Evolutionary conservation across 164 flowering plant species (phyloP).

Genomic region (Tinospora cordifolia): DNA sequence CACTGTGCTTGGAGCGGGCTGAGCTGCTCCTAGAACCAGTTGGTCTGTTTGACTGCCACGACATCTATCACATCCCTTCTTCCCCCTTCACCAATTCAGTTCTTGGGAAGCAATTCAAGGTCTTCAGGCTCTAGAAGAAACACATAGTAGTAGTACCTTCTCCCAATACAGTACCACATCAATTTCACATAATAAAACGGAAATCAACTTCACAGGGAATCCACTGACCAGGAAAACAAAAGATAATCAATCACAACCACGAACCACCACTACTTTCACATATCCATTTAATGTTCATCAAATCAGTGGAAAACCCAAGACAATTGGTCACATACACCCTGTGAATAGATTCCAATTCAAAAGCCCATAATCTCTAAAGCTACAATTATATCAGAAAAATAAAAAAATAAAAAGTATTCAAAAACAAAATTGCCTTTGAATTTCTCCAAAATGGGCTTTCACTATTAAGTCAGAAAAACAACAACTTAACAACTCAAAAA

Average conservation of each 20-base stretch:
- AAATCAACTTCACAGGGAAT: slow-evolving; percentile 16
- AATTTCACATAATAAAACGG: slow-evolving; percentile 10
- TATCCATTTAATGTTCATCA: background rate
- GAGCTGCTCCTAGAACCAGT: slow-evolving; percentile 49
- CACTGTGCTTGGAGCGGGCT: slow-evolving; percentile 39
- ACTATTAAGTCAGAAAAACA: background rate
- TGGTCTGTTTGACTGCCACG: slow-evolving; percentile 43
- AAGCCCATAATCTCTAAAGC: background rate
- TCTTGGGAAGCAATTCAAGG: background rate
- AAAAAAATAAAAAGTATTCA: background rate
- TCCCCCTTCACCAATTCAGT: background rate
- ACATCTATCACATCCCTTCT: slow-evolving; percentile 40
- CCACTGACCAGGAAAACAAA: slow-evolving; percentile 16
- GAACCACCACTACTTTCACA: slow-evolving; percentile 15
- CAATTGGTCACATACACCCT: slow-evolving; percentile 3
- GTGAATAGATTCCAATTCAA: slow-evolving; percentile 19
- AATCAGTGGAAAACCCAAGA: slow-evolving; percentile 2
- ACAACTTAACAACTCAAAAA: background rate
- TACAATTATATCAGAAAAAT: background rate
- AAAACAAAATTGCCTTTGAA: slow-evolving; percentile 10
- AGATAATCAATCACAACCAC: slow-evolving; percentile 14
- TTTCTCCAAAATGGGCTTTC: slow-evolving; percentile 3
- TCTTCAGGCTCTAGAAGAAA: background rate
- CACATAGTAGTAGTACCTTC: background rate
- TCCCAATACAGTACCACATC: background rate